A percentile compares a stretch with the other conserved stretches of the same genome.
phyloP scores from a whole-genome alignment of 2,329 filamentous ascomycete genomes.

The Ophiostoma ulmi region DNA sequence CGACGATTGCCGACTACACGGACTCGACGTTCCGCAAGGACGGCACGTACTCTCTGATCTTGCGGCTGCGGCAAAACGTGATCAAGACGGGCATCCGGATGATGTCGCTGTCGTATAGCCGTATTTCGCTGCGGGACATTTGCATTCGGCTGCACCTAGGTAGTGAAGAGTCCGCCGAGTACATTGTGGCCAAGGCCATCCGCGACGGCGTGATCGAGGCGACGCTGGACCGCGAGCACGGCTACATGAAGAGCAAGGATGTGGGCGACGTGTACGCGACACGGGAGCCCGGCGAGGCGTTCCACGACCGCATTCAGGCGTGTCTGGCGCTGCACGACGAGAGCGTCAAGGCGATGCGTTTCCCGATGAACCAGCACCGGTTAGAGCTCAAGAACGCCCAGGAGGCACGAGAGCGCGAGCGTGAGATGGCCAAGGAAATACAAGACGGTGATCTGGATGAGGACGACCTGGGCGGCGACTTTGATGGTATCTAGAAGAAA shows the following conservation, averaged over 20 bases:
- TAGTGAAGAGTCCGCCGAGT: constrained; percentile 95
- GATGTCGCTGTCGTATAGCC: constrained; percentile 97
- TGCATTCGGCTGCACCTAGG: constrained; percentile 91
- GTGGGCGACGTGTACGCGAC: constrained; percentile 94
- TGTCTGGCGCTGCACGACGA: constrained; percentile 92
- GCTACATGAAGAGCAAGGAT: constrained; percentile 98
- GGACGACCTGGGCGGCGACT: constrained; percentile 91
- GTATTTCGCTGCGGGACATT: constrained; percentile 94
- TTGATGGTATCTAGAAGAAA: constrained; percentile 76
- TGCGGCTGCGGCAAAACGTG: constrained; percentile 93
- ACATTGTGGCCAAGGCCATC: constrained; percentile 98
- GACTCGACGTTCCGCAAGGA: constrained; percentile 78
- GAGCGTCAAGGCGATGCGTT: constrained; percentile 99
- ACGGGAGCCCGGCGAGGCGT: constrained; percentile 89
- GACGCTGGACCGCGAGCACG: constrained; percentile 84
- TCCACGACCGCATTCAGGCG: constrained; percentile 92
- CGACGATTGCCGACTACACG: constrained; percentile 73
- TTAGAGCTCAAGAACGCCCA: constrained; percentile 97
- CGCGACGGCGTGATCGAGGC: constrained; percentile 96
- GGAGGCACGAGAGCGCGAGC: constrained; percentile 92
- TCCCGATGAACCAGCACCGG: constrained; percentile 98
- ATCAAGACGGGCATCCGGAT: constrained; percentile 99
- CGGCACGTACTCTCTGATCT: constrained; percentile 89
- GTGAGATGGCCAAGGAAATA: constrained; percentile 97
- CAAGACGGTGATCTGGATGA: constrained; percentile 96